Evolutionary conservation across 2,329 filamentous ascomycete species (phyloP).

Genomic region (Periconia sp.): DNA sequence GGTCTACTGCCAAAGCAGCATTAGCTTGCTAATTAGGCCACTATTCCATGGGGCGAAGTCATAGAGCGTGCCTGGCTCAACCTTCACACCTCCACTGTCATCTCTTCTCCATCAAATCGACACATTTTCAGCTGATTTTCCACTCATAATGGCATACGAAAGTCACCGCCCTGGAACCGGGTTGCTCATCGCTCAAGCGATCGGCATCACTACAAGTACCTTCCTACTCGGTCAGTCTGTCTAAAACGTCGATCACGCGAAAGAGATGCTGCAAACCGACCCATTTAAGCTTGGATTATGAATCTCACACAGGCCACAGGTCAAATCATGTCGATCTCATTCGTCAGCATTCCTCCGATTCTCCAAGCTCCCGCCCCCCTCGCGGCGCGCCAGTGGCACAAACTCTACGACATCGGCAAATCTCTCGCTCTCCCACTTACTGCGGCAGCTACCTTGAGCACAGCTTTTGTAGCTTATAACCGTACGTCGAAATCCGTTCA

Average conservation of each 20-base stretch:
- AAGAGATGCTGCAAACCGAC: too few relatives aligned
- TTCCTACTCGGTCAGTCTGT: conserved; percentile 43
- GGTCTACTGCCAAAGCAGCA: too few relatives aligned
- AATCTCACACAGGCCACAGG: conserved; percentile 20
- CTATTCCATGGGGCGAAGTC: too few relatives aligned
- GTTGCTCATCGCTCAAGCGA: conserved; percentile 52
- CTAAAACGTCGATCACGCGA: too few relatives aligned
- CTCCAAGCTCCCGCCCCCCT: conserved; percentile 58
- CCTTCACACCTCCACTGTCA: too few relatives aligned
- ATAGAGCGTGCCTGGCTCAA: too few relatives aligned
- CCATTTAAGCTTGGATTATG: too few relatives aligned
- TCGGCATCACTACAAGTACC: conserved; percentile 55
- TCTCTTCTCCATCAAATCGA: too few relatives aligned
- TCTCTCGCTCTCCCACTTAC: conserved; percentile 44
- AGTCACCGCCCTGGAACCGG: conserved; percentile 5
- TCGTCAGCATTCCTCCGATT: conserved; percentile 54
- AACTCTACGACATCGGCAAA: conserved; percentile 45
- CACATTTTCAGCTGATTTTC: background rate
- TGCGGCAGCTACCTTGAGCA: conserved; percentile 46
- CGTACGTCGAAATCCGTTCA: conserved; percentile 21
- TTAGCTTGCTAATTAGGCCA: too few relatives aligned
- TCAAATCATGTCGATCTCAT: conserved; percentile 42
- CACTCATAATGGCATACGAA: background rate
- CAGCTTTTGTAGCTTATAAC: conserved; percentile 51
- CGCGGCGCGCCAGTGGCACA: conserved; percentile 59